These are phyloP conservation scores for Aureobasidium mangrovei DNA, from an alignment of 2,329 filamentous ascomycete genomes.

Conservation along the genomic window DNA sequence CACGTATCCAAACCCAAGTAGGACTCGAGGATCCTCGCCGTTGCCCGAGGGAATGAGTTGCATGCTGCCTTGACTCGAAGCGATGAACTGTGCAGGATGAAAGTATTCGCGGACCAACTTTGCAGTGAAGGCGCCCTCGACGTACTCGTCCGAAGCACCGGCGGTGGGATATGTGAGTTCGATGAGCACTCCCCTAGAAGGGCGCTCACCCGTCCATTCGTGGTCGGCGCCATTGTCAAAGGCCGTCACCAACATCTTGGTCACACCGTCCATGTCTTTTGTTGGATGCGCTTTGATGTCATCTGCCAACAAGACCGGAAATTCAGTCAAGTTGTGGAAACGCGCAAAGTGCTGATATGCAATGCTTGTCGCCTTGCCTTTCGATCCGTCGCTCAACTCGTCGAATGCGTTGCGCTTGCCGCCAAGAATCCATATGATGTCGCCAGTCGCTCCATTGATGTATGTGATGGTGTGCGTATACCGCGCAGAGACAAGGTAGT, in stretches of 20 bases:
- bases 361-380: constrained; percentile 24
- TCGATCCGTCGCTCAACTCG: constrained; percentile 20
- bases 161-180: constrained; percentile 25
- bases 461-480: constrained; percentile 41
- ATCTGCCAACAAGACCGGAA: constrained; percentile 26
- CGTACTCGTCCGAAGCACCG: not conserved
- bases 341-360: constrained; percentile 45
- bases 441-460: constrained; percentile 40
- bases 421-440: constrained; percentile 44
- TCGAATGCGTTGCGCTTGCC: constrained; percentile 24
- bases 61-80: constrained; percentile 21
- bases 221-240: constrained; percentile 43
- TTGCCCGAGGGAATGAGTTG: constrained; percentile 17
- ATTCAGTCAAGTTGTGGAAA: constrained; percentile 36
- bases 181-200: constrained; percentile 26
- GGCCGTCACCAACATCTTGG: constrained; percentile 19
- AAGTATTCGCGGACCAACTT: constrained; percentile 24
- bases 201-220: constrained; percentile 23
- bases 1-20: constrained; percentile 24
- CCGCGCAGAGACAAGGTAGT: constrained; percentile 47
- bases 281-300: not conserved
- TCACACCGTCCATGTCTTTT: constrained; percentile 14
- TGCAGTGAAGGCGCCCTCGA: constrained; percentile 19
- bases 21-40: constrained; percentile 15
- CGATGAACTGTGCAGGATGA: constrained; percentile 20